Conservation (phyloP, 345 rosid species). For the Salix brachista region DNA sequence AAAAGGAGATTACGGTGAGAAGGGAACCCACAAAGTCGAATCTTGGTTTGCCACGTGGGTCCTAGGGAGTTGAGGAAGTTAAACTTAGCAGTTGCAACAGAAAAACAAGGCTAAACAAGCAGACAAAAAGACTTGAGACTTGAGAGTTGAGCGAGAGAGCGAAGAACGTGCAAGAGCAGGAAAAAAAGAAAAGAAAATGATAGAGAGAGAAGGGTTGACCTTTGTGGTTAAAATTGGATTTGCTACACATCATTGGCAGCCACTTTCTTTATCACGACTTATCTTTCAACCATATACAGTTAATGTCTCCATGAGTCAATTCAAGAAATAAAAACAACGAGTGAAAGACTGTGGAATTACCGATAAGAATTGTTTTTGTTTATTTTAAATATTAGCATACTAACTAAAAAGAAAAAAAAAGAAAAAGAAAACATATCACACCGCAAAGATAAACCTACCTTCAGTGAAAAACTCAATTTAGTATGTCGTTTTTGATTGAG, state of each 20-base stretch:
- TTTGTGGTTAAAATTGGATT: conserved; percentile 22
- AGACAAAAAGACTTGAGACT: background rate
- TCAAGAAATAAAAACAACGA: background rate
- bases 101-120: conserved; percentile 7
- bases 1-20: conserved; percentile 12
- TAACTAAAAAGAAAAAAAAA: no score
- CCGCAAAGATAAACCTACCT: no score
- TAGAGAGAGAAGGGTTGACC: conserved; percentile 35
- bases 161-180: conserved; percentile 35
- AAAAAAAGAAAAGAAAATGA: conserved; percentile 5
- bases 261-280: conserved; percentile 20
- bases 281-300: conserved; percentile 26
- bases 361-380: no score
- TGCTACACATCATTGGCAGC: conserved; percentile 3
- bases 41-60: conserved; percentile 28
- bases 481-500: no score
- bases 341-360: no score
- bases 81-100: conserved; percentile 42
- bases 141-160: background rate
- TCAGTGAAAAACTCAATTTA: no score
- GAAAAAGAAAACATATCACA: no score
- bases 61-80: conserved; percentile 39
- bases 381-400: no score
- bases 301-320: conserved; percentile 15
- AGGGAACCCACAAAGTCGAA: conserved; percentile 30